Evolutionary conservation across 2,329 filamentous ascomycete genomes (phyloP), one percentile per base, ranked within the genome.

Genomic region (Fusarium siculi): DNA sequence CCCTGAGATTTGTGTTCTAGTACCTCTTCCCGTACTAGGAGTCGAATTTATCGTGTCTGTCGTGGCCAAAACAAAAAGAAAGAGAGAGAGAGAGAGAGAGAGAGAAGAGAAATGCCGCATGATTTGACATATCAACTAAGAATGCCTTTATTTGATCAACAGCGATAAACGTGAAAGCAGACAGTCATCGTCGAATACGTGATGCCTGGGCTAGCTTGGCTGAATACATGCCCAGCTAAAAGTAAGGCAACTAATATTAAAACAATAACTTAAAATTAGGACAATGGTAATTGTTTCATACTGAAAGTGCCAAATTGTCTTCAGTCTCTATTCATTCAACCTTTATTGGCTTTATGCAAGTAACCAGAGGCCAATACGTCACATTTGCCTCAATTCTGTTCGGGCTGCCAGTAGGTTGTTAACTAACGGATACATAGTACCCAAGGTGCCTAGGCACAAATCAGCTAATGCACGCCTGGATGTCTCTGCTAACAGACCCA

Each of bases 401-500:
- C 11, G 25, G 18, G 25, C 54, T 28, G 42, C 40, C 32, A 21
- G 43, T n/a, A n/a, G n/a, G n/a, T 30, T 30, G 28, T 53, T 18
- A 32, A 50, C 28, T 30, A 30, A 23, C 21, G 11, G 44, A 16
- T 47, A 47, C 44, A 46, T 21, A 28, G 12, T 46, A 28, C 23
- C 18, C 28, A 28, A 46, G 32, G 14, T 16, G 15, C 15, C 14
- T 28, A 47, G 25, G 44, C 44, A 47, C 44, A 18, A 32, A 32
- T 50, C 21, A 50, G 46, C 14, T 21, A 32, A 30, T n/a, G 37
- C 21, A 40, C 11, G 7, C 37, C 47, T 50, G 21, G 47, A 34
- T 42, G 34, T 67, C 44, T 60, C 37, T 66, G 16, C 44, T 61
- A 63, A 68, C 37, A 54, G 61, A 53, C 30, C 25, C 36, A n/a